phyloP scores from a whole-genome alignment of 2,329 filamentous ascomycete genomes.

The Calonectria naviculata region DNA sequence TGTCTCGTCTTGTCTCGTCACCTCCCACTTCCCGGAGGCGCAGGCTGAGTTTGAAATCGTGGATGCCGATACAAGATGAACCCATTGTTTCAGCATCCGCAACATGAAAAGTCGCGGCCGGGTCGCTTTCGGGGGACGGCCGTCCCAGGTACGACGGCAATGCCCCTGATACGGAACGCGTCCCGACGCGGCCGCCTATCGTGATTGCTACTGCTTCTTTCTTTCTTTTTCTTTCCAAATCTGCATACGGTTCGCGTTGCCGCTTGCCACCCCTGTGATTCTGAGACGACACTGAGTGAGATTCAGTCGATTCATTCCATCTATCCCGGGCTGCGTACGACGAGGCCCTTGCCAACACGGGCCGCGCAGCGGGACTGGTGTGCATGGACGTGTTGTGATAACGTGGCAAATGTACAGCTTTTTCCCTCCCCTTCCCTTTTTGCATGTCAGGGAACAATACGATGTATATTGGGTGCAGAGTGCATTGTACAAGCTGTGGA shows the following conservation, averaged over 20 bases:
- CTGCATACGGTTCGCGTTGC: neutral
- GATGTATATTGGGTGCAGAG: neutral
- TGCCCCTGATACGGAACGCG: neutral
- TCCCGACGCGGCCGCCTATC: neutral
- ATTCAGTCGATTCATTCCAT: conserved; percentile 14
- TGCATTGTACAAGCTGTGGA: neutral
- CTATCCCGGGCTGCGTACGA: neutral
- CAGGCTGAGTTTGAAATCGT: neutral
- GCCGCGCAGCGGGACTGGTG: conserved; percentile 5
- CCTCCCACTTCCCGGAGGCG: neutral
- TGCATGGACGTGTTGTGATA: conserved; percentile 8
- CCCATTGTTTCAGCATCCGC: conserved; percentile 17
- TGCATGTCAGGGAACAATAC: neutral
- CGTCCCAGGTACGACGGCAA: neutral
- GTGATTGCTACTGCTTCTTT: neutral
- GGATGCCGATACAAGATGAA: conserved; percentile 9
- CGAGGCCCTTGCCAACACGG: neutral
- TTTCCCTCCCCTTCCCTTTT: neutral
- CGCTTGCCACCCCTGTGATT: neutral
- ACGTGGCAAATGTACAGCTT: neutral
- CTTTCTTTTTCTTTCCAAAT: neutral
- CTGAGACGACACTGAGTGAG: conserved; percentile 11
- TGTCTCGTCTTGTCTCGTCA: neutral
- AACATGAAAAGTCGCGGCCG: conserved; percentile 12
- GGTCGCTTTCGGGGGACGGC: conserved; percentile 3